phyloP scores from a whole-genome alignment of 169 alveolate genomes.

The Eimeria tenella region DNA sequence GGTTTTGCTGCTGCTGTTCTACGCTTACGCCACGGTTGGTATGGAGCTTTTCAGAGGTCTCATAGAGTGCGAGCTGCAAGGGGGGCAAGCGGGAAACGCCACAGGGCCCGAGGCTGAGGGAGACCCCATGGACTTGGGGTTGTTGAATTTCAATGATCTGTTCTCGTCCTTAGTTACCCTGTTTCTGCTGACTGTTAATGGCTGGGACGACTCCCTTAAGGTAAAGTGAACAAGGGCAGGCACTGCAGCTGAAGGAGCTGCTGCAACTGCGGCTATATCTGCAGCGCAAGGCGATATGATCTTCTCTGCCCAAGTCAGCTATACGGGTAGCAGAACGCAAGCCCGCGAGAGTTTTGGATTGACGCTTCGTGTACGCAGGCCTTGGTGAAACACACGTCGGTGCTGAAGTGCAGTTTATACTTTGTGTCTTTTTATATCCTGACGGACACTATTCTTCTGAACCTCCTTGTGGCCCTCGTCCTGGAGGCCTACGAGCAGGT shows the following conservation, averaged over 20 bases:
- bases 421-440: conserved; percentile 56
- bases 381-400: conserved; percentile 59
- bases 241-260: too few species aligned
- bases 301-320: too few species aligned
- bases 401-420: conserved; percentile 68
- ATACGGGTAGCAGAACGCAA: too few species aligned
- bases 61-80: conserved; percentile 61
- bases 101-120: conserved; percentile 57
- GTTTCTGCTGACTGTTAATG: conserved; percentile 67
- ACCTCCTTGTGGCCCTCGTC: conserved; percentile 61
- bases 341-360: not conserved
- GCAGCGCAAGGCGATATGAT: too few species aligned
- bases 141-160: conserved; percentile 74
- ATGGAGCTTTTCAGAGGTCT: conserved; percentile 77
- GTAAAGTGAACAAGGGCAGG: not conserved
- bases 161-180: conserved; percentile 77
- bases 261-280: too few species aligned
- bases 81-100: not conserved
- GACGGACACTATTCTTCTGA: conserved; percentile 67
- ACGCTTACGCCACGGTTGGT: conserved; percentile 77
- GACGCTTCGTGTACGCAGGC: conserved; percentile 24
- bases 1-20: conserved; percentile 65
- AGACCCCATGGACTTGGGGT: conserved; percentile 64
- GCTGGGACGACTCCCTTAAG: conserved; percentile 78
- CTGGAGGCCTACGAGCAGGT: conserved; percentile 73